Evolutionary conservation across 1,284 basidiomycete genomes (phyloP).

Genomic region (Microbotryum lychnidis-dioicae): DNA sequence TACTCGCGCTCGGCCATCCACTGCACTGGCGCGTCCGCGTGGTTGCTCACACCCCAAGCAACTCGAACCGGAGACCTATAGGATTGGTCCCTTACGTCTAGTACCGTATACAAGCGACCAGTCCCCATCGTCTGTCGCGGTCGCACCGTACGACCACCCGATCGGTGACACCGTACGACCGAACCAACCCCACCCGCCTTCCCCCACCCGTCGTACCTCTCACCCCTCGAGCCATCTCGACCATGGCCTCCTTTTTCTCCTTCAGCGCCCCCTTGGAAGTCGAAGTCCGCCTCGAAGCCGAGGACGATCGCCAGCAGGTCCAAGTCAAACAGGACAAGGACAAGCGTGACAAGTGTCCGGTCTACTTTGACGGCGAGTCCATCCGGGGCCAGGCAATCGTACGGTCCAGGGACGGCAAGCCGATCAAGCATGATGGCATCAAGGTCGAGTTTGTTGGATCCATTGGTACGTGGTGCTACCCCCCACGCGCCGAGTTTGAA

Average conservation of each 20-base stretch:
- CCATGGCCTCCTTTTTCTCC: constrained; percentile 48
- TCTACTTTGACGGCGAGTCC: constrained; percentile 92
- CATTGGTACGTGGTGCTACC: constrained; percentile 58
- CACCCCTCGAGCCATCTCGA: background rate
- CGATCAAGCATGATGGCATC: constrained; percentile 89
- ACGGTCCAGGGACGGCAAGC: constrained; percentile 88
- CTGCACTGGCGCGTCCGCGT: no score
- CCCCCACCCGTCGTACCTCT: background rate
- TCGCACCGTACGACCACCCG: no score
- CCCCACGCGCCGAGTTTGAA: no score
- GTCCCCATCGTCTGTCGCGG: no score
- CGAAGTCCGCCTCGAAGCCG: constrained; percentile 76
- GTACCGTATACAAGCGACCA: no score
- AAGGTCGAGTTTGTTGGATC: constrained; percentile 96
- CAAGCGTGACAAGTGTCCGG: constrained; percentile 68
- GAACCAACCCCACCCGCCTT: no score
- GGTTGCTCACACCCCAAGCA: no score
- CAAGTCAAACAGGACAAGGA: constrained; percentile 45
- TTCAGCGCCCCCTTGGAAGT: constrained; percentile 86
- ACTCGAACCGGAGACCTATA: no score
- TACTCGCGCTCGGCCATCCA: no score
- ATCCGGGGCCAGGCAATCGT: constrained; percentile 81
- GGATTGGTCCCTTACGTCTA: no score
- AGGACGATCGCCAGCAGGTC: constrained; percentile 71
- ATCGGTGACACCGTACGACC: no score